Evolutionary conservation across 75 land plant genomes (phyloP).

Genomic region (Ceratopteris richardii): DNA sequence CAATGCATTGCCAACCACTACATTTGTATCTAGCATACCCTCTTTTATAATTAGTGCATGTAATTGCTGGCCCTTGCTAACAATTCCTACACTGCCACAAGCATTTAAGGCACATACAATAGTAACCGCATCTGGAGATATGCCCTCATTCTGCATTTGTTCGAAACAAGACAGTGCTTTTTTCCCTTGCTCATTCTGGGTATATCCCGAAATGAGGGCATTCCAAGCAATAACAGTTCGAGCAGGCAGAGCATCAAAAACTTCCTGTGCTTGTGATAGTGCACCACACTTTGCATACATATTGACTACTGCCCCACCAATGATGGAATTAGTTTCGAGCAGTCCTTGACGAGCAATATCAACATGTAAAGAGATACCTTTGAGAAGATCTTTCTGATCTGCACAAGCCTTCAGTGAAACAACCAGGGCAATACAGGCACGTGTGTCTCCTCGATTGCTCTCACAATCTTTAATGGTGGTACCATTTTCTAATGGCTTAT

Average conservation of each 20-base stretch:
- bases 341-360: too few relatives aligned
- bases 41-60: conserved; percentile 20
- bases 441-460: too few relatives aligned
- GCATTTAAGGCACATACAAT: conserved; percentile 19
- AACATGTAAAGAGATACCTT: too few relatives aligned
- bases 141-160: conserved; percentile 19
- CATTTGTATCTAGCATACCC: conserved; percentile 11
- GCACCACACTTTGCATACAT: too few relatives aligned
- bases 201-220: conserved; percentile 37
- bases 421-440: too few relatives aligned
- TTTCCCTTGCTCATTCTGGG: conserved; percentile 5
- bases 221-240: conserved; percentile 30
- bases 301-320: too few relatives aligned
- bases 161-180: conserved; percentile 16
- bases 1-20: conserved; percentile 42
- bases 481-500: too few relatives aligned
- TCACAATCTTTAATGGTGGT: too few relatives aligned
- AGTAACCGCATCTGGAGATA: conserved; percentile 21
- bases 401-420: too few relatives aligned
- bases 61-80: conserved; percentile 18
- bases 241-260: not conserved
- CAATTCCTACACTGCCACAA: conserved; percentile 11
- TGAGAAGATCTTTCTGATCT: too few relatives aligned
- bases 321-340: too few relatives aligned
- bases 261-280: too few relatives aligned